A percentile compares a stretch with the other conserved stretches of the same genome.
These are phyloP conservation scores for Talaromyces stipitatus DNA, from an alignment of 495 filamentous ascomycete genomes.

Conservation along the genomic window DNA sequence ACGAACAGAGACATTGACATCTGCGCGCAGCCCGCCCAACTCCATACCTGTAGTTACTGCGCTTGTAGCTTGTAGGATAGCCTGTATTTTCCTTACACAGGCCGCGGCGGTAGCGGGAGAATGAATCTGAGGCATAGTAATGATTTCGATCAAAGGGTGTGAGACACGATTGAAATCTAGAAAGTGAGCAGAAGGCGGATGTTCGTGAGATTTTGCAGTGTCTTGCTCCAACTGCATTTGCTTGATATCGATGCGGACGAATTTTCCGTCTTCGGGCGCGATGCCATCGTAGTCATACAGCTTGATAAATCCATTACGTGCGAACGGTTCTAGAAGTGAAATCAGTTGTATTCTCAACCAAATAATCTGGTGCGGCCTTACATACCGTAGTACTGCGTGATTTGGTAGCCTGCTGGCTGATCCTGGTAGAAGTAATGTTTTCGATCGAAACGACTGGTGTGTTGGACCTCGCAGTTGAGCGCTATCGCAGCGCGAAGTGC, in stretches of 20 bases:
- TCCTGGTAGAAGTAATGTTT: slow-evolving; percentile 99
- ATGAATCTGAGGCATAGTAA: slow-evolving; percentile 82
- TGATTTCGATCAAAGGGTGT: slow-evolving; percentile 88
- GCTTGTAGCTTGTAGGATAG: slow-evolving; percentile 68
- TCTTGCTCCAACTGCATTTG: slow-evolving; percentile 97
- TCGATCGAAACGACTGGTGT: slow-evolving; percentile 74
- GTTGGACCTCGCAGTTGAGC: slow-evolving; percentile 69
- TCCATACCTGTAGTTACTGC: slow-evolving; percentile 90
- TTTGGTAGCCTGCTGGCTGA: slow-evolving; percentile 92
- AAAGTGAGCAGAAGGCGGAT: slow-evolving; percentile 62
- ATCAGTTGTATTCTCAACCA: background rate
- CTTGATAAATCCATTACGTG: slow-evolving; percentile 61
- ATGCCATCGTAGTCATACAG: slow-evolving; percentile 75
- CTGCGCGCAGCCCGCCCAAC: slow-evolving; percentile 78
- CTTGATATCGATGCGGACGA: slow-evolving; percentile 68
- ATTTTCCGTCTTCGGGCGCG: slow-evolving; percentile 57
- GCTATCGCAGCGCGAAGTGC: slow-evolving; percentile 84
- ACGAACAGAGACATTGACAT: slow-evolving; percentile 90
- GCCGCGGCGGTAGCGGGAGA: slow-evolving; percentile 77
- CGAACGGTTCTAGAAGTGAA: slow-evolving; percentile 59
- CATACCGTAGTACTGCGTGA: slow-evolving; percentile 85
- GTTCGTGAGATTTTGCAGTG: slow-evolving; percentile 85
- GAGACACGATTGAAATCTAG: slow-evolving; percentile 94
- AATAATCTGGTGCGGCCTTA: background rate
- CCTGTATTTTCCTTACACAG: slow-evolving; percentile 82